phyloP scores from a whole-genome alignment of 345 rosid genomes.

The Turritis glabra region DNA sequence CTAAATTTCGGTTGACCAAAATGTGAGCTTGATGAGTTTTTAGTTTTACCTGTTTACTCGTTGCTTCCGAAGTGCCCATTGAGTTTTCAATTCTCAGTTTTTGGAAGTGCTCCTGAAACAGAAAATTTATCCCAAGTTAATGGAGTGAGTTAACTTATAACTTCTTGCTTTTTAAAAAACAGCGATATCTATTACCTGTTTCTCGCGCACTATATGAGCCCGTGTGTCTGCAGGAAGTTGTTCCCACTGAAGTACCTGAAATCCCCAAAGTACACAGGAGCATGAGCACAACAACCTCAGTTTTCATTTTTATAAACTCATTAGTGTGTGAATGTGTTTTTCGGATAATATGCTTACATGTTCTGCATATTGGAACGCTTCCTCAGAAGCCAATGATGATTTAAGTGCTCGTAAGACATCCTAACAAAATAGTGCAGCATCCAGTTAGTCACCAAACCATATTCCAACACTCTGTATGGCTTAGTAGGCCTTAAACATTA shows the following conservation, averaged over 20 bases:
- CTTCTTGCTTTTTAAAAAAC: constrained; percentile 8
- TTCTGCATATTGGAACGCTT: constrained; percentile 84
- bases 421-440: constrained; percentile 41
- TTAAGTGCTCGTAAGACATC: constrained; percentile 72
- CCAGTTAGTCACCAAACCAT: constrained; percentile 23
- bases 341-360: constrained; percentile 53
- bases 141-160: neutral
- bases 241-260: constrained; percentile 85
- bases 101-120: constrained; percentile 79
- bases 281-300: neutral
- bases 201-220: constrained; percentile 83
- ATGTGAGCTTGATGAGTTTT: neutral
- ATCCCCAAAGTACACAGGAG: constrained; percentile 2
- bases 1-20: neutral
- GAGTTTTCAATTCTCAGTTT: constrained; percentile 82
- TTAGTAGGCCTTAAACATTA: neutral
- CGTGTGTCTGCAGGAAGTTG: constrained; percentile 84
- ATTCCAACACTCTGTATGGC: neutral
- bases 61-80: constrained; percentile 77
- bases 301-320: neutral
- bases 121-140: neutral
- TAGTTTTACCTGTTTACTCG: constrained; percentile 86
- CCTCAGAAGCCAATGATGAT: constrained; percentile 59
- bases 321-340: constrained; percentile 1
- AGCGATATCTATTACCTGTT: constrained; percentile 56